phyloP scores from a whole-genome alignment of 257 asterid genomes.

The Fraxinus pennsylvanica region DNA sequence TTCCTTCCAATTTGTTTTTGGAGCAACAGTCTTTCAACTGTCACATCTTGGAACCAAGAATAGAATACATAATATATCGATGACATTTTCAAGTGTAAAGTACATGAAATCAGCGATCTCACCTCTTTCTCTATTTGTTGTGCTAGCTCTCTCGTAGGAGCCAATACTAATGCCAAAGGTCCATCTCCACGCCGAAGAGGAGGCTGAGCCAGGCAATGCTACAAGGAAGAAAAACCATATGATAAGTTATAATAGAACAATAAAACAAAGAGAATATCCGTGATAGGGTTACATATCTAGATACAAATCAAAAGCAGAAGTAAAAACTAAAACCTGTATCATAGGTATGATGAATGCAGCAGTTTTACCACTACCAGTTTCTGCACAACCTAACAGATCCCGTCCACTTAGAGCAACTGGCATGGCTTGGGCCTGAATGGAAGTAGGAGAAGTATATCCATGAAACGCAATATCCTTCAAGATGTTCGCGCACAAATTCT shows the following conservation, averaged over 20 bases:
- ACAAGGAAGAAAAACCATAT: slow-evolving; percentile 30
- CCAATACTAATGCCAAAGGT: no score
- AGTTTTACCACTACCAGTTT: slow-evolving; percentile 92
- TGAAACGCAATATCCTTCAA: slow-evolving; percentile 78
- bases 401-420: slow-evolving; percentile 88
- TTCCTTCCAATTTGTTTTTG: background rate
- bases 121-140: no score
- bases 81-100: background rate
- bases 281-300: no score
- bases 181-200: slow-evolving; percentile 56
- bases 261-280: slow-evolving; percentile 8
- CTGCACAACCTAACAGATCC: slow-evolving; percentile 93
- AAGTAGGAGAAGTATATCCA: slow-evolving; percentile 77
- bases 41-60: background rate
- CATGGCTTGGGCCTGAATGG: slow-evolving; percentile 93
- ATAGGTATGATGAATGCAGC: slow-evolving; percentile 85
- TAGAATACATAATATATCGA: background rate
- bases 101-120: no score
- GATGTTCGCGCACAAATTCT: slow-evolving; percentile 72
- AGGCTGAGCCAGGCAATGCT: slow-evolving; percentile 83
- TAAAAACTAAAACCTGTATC: slow-evolving; percentile 70
- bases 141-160: no score
- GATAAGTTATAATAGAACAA: slow-evolving; percentile 13
- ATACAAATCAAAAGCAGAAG: background rate
- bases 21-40: background rate